Conservation (phyloP, 805 yeast species). For the Candida vartiovaarae region DNA sequence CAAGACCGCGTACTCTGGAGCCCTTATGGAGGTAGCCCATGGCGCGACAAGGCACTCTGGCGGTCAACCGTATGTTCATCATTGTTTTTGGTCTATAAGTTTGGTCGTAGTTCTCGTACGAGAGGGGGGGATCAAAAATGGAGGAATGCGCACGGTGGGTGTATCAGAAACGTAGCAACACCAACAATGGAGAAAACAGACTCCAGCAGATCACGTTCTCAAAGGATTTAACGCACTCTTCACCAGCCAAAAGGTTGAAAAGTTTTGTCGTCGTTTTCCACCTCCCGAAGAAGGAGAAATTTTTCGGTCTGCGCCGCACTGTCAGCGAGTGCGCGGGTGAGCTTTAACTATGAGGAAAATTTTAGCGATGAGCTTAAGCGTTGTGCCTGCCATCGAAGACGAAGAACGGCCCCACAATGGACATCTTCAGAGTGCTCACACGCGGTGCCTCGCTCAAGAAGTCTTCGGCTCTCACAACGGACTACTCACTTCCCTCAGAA, state of each 20-base stretch:
- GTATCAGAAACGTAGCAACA: no score
- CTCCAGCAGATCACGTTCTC: no score
- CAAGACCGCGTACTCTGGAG: slow-evolving; percentile 60
- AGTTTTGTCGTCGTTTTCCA: background rate
- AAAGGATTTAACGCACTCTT: no score
- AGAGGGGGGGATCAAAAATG: no score
- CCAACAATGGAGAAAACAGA: no score
- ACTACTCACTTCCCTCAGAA: slow-evolving; percentile 24
- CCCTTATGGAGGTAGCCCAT: slow-evolving; percentile 36
- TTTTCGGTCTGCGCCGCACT: background rate
- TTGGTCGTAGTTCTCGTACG: no score
- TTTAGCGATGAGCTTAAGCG: slow-evolving; percentile 1
- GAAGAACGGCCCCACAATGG: slow-evolving; percentile 45
- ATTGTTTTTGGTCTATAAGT: background rate
- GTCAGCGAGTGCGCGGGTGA: background rate
- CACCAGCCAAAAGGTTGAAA: background rate
- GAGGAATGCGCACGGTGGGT: no score
- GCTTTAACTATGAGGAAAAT: background rate
- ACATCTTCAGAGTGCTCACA: slow-evolving; percentile 75
- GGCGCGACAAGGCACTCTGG: background rate
- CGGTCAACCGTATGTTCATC: slow-evolving; percentile 8
- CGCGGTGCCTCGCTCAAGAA: slow-evolving; percentile 80
- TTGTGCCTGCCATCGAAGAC: background rate
- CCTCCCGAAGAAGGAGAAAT: background rate
- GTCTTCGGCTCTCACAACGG: slow-evolving; percentile 28